Conservation (phyloP, 306 rosid species). For the Dryas octopetala region DNA sequence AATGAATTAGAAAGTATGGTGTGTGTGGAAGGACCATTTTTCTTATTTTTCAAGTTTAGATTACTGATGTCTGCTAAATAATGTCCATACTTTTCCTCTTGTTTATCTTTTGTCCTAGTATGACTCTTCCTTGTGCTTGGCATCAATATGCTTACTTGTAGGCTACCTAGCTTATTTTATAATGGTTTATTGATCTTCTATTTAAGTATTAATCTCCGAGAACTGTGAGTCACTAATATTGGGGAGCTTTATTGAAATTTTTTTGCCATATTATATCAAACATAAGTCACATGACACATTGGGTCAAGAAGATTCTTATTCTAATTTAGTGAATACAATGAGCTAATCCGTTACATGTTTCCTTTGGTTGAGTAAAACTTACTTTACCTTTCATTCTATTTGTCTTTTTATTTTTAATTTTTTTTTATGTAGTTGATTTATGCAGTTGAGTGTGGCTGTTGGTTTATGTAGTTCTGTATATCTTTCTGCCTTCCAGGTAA, state of each 20-base stretch:
- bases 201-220: conserved; percentile 22
- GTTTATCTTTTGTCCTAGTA: conserved; percentile 43
- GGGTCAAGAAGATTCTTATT: too few species aligned
- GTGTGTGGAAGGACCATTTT: conserved; percentile 53
- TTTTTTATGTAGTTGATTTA: too few species aligned
- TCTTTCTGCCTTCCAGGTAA: too few species aligned
- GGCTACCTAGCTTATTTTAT: conserved; percentile 14
- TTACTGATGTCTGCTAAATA: conserved; percentile 41
- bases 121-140: conserved; percentile 29
- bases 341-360: too few species aligned
- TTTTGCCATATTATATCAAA: too few species aligned
- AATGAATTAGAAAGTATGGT: conserved; percentile 40
- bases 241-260: background rate
- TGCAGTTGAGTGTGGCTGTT: too few species aligned
- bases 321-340: too few species aligned
- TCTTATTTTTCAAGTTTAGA: conserved; percentile 66
- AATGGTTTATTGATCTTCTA: conserved; percentile 18
- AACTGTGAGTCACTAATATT: conserved; percentile 21
- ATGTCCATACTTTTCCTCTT: conserved; percentile 51
- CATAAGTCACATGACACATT: too few species aligned
- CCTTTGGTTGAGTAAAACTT: too few species aligned
- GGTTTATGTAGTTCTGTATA: too few species aligned
- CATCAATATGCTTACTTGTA: conserved; percentile 24
- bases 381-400: too few species aligned
- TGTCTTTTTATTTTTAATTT: too few species aligned